Evolutionary conservation across 2,329 filamentous ascomycete species (phyloP), one percentile per base, ranked within the genome.

Genomic region (Grosmannia penicillata): DNA sequence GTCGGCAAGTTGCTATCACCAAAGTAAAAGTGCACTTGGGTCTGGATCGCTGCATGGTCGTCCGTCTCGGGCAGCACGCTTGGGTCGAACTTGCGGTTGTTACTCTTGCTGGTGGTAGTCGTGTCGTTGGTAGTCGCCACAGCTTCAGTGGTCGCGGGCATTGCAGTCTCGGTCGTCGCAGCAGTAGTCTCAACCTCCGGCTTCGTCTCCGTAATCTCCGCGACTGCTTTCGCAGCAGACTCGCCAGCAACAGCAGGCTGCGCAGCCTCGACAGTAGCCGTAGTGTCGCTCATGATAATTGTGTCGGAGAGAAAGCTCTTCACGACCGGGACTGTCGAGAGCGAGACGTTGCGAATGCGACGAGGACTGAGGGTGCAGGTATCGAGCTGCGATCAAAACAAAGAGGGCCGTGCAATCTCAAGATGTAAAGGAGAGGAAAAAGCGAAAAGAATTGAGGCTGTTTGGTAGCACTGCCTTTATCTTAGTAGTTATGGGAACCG

Each of bases 11-110:
- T 95, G 52, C 79, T 82, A 58, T 93, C 82, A 52, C 82, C 82
- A 61, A 95, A 93, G 70, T 95, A 95, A 60, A 94, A 95, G 56
- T 95, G 86, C 50, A 94, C 83, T 70, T 93, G 87, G 54, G 79
- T 79, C 56, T 84, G 80, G 52, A 95, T 94, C 59, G 81, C 73
- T 19, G 67, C 68, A 2, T 82, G 82, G 57, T 95, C 83, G 50
- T 81, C 76, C 19, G 78, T 80, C 53, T 84, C 78, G 38, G 76
- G 63, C 46, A 75, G 71, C 26, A 65, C 57, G 35, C 75, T 75
- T 36, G 82, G 70, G 51, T 86, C 78, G 41, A 78, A 83, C 58
- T 82, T 84, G 57, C 68, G 67, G 48, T 80, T 79, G 49, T 36
- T 37, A 47, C 56, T 50, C 43, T 26, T 44, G 33, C 15, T 44